These are phyloP conservation scores for Chaetomium strumarium DNA, from an alignment of 2,329 filamentous ascomycete species.

Conservation along the genomic window DNA sequence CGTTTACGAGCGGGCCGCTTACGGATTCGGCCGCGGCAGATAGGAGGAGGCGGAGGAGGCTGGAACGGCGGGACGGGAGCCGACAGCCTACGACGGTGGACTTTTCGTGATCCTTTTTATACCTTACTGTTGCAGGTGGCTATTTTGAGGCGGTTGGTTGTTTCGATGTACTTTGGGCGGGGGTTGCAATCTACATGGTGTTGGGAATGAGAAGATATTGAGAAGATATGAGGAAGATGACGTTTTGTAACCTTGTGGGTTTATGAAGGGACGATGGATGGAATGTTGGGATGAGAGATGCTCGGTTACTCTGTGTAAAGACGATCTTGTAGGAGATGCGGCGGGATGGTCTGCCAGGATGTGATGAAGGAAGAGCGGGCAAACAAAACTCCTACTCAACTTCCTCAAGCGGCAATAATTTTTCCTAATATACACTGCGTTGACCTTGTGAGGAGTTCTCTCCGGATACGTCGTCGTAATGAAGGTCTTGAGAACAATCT, in stretches of 20 bases:
- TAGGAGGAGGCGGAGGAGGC: conserved; percentile 50
- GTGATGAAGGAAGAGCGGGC: background rate
- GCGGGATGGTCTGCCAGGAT: background rate
- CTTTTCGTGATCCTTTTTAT: conserved; percentile 11
- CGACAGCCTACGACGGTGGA: conserved; percentile 26
- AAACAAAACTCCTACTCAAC: background rate
- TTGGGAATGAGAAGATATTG: background rate
- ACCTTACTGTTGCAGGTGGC: too few relatives aligned
- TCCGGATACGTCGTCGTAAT: too few relatives aligned
- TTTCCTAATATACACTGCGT: background rate
- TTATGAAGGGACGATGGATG: background rate
- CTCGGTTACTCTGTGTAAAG: background rate
- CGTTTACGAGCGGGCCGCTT: conserved; percentile 37
- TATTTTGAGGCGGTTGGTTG: background rate
- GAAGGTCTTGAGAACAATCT: too few relatives aligned
- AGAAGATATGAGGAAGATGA: too few relatives aligned
- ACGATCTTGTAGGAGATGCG: background rate
- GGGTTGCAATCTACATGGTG: background rate
- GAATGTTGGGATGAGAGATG: background rate
- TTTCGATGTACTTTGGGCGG: background rate
- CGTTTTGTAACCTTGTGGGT: background rate
- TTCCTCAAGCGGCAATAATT: conserved; percentile 1
- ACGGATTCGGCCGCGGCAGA: conserved; percentile 39
- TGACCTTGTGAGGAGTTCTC: too few relatives aligned
- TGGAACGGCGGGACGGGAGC: conserved; percentile 46